Percentiles rank a stretch among this genome's conserved stretches.
These are phyloP conservation scores for Epicoccum sorghinum DNA, from an alignment of 2,329 filamentous ascomycete genomes.

Conservation along the genomic window DNA sequence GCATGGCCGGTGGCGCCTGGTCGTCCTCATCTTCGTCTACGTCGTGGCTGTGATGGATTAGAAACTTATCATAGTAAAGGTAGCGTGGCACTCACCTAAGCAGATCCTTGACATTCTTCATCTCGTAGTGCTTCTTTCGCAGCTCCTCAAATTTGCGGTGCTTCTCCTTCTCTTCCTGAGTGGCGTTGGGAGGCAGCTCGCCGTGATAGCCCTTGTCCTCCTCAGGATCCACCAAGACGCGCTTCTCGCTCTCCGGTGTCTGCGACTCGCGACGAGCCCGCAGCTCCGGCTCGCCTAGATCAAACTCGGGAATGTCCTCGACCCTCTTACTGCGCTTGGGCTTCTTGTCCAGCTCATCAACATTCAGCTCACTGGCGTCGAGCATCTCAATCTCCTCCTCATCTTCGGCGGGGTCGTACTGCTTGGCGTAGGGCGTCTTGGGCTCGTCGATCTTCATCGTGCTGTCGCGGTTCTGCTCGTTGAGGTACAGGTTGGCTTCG, in stretches of 20 bases:
- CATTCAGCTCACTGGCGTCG: conserved; percentile 73
- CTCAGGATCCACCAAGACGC: conserved; percentile 76
- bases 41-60: conserved; percentile 27
- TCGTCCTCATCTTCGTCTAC: conserved; percentile 36
- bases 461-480: conserved; percentile 90
- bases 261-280: conserved; percentile 45
- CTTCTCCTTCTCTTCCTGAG: conserved; percentile 81
- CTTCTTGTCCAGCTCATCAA: conserved; percentile 69
- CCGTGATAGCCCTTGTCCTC: conserved; percentile 59
- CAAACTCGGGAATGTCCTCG: conserved; percentile 89
- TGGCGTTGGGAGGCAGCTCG: conserved; percentile 61
- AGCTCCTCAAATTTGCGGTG: conserved; percentile 89
- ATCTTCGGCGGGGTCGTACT: conserved; percentile 89
- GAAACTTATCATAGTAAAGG: too few relatives aligned
- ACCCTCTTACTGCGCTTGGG: conserved; percentile 55
- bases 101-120: conserved; percentile 89
- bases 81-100: conserved; percentile 64
- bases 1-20: conserved; percentile 19
- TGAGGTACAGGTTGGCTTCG: conserved; percentile 95
- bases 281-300: conserved; percentile 86
- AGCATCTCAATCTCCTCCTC: conserved; percentile 71
- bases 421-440: conserved; percentile 93
- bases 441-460: conserved; percentile 99
- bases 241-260: conserved; percentile 65
- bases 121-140: conserved; percentile 98